These are phyloP conservation scores for Colletotrichum phormii DNA, from an alignment of 2,329 filamentous ascomycete species.

Conservation along the genomic window DNA sequence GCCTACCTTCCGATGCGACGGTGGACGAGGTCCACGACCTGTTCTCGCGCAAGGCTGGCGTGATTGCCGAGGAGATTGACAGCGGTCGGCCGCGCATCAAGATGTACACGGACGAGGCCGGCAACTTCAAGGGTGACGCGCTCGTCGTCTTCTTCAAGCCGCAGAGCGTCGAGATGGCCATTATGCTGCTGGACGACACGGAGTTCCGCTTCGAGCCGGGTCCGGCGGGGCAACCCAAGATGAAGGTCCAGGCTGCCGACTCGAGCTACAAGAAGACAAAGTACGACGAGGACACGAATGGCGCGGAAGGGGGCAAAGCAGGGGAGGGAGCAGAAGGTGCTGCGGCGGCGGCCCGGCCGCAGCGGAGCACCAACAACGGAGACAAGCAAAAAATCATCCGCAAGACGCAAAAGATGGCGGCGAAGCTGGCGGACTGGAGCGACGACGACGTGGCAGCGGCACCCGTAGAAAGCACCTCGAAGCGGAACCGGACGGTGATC, in stretches of 20 bases:
- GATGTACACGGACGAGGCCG: slow-evolving; percentile 85
- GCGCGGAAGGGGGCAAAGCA: not conserved
- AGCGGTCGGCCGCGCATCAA: slow-evolving; percentile 90
- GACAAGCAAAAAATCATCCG: slow-evolving; percentile 92
- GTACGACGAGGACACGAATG: slow-evolving; percentile 61
- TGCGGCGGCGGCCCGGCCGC: slow-evolving; percentile 49
- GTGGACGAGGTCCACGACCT: slow-evolving; percentile 83
- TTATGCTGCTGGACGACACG: slow-evolving; percentile 83
- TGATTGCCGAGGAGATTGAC: slow-evolving; percentile 95
- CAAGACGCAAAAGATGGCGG: slow-evolving; percentile 91
- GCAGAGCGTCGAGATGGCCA: slow-evolving; percentile 89
- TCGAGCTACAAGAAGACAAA: slow-evolving; percentile 91
- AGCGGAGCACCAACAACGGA: slow-evolving; percentile 59
- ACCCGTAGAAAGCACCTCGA: slow-evolving; percentile 55
- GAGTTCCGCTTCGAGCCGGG: slow-evolving; percentile 77
- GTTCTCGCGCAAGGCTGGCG: slow-evolving; percentile 86
- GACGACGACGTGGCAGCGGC: slow-evolving; percentile 79
- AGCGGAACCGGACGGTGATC: slow-evolving; percentile 85
- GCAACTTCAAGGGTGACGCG: slow-evolving; percentile 92
- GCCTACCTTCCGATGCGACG: slow-evolving; percentile 83
- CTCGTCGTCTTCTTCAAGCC: slow-evolving; percentile 95
- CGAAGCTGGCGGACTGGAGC: slow-evolving; percentile 94
- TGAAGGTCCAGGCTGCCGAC: slow-evolving; percentile 87
- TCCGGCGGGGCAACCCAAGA: slow-evolving; percentile 64
- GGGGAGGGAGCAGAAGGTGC: slow-evolving; percentile 39